Base-by-base conservation (phyloP, 305 asterid species). In the Ajuga reptans region DNA sequence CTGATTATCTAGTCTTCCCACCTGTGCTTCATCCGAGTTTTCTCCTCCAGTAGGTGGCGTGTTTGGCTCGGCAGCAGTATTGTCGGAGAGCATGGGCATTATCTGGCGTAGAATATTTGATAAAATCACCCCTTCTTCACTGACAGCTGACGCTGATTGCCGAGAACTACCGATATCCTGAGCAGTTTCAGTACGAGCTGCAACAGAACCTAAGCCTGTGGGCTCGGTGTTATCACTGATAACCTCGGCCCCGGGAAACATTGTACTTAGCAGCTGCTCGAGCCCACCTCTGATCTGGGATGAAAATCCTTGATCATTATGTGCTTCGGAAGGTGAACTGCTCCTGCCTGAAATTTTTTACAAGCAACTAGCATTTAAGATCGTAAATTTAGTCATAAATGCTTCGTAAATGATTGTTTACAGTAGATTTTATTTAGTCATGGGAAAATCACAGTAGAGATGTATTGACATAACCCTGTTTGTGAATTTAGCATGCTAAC, bases 201-300 rank as follows among this genome's bases (percentile, higher is more conserved):
- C 72, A 64, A 59, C 58, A 10, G 76, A 24, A 68, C 77, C 74
- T 43, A 77, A 52, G 29, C 77, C 77, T 50, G 68, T 78, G 55
- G 71, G 53, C 67, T 59, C 73, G 8, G 75, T 65, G 60, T 56
- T 64, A 36, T 75, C 81, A 21, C 51, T 64, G 17, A 77, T 56
- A 55, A 66, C 45, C 47, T 78, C 80, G 46, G 79, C 94, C 67
- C 88, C 87, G 0, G 88, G 73, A 72, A 88, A 77, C 47, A 85
- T 68, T 27, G 86, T 72, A 61, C 86, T 78, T 37, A 86, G 75
- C 72, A 88, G 79, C 71, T 84, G 91, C 72, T 87, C 89, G 45
- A 91, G 71, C 66, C 89, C 84, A 64, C 83, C 83, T 62, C 79
- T 72, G 74, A 79, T 60, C 80, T 81, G 84, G 18, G 79, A 59